Conservation (phyloP, 257 asterid genomes). For the Rehmannia glutinosa region DNA sequence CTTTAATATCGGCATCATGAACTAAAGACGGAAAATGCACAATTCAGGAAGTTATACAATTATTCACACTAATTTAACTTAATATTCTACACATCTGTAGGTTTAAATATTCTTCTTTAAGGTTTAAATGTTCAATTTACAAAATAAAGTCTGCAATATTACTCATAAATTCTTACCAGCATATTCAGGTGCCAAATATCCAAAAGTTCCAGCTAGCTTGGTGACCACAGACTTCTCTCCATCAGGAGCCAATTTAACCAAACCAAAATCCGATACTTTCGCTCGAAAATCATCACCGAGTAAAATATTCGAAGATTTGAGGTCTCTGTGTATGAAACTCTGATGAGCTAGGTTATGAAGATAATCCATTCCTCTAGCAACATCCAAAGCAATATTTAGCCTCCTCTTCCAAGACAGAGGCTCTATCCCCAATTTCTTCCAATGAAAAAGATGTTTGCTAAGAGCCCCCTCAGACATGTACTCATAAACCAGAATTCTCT, state of each 20-base stretch:
- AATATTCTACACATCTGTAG: too few species aligned
- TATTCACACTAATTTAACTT: too few species aligned
- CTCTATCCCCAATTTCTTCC: slow-evolving; percentile 68
- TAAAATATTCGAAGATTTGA: slow-evolving; percentile 76
- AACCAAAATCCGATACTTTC: slow-evolving; percentile 82
- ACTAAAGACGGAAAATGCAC: too few species aligned
- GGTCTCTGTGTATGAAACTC: slow-evolving; percentile 82
- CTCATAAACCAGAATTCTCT: slow-evolving; percentile 77
- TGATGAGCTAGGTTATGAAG: slow-evolving; percentile 78
- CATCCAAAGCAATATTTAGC: slow-evolving; percentile 82
- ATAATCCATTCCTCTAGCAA: slow-evolving; percentile 87
- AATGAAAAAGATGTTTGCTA: slow-evolving; percentile 74
- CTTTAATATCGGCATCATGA: too few species aligned
- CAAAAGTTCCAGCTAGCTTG: slow-evolving; percentile 88
- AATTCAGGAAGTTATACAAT: too few species aligned
- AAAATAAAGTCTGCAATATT: too few species aligned
- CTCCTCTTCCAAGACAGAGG: slow-evolving; percentile 90
- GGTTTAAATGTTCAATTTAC: too few species aligned
- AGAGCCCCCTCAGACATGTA: slow-evolving; percentile 93
- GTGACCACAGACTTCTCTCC: slow-evolving; percentile 78
- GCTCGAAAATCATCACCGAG: slow-evolving; percentile 85
- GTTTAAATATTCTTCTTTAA: too few species aligned
- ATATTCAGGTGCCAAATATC: slow-evolving; percentile 91
- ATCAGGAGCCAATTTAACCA: slow-evolving; percentile 88
- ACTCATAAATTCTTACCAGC: slow-evolving; percentile 49